Percentiles rank a stretch among this genome's conserved stretches.
Conservation (phyloP, 768 basidiomycete species). For the Melanogaster broomeanus region DNA sequence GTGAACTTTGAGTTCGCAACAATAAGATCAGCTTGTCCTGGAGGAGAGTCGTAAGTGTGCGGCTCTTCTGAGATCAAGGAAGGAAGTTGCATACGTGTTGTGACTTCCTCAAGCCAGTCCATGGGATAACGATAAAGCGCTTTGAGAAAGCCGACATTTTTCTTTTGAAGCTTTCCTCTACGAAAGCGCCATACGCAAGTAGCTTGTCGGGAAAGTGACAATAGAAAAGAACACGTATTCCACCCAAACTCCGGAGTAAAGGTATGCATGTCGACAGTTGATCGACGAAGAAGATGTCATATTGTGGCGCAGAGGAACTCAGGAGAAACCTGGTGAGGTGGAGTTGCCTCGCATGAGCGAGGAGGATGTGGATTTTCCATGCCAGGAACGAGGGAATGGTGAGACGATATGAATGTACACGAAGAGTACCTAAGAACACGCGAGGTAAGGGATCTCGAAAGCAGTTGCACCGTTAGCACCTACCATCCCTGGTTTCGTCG, state of each 20-base stretch:
- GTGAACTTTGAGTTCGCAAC: constrained; percentile 94
- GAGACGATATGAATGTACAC: constrained; percentile 70
- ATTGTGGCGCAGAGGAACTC: constrained; percentile 39
- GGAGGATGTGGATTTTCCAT: constrained; percentile 82
- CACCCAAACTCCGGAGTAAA: constrained; percentile 63
- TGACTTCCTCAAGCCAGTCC: constrained; percentile 87
- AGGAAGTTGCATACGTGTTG: constrained; percentile 64
- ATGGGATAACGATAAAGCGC: constrained; percentile 83
- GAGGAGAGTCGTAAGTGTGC: background rate
- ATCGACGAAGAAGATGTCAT: constrained; percentile 93
- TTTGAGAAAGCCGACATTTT: constrained; percentile 56
- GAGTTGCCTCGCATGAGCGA: constrained; percentile 87
- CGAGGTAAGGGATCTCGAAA: background rate
- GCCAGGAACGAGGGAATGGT: constrained; percentile 78
- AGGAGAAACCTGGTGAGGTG: constrained; percentile 76
- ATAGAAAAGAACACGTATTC: constrained; percentile 91
- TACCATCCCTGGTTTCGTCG: constrained; percentile 91
- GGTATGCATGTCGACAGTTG: constrained; percentile 94
- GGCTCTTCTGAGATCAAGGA: background rate
- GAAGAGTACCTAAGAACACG: constrained; percentile 64
- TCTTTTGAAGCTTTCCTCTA: constrained; percentile 49
- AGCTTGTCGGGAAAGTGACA: constrained; percentile 98
- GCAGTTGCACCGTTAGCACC: constrained; percentile 17
- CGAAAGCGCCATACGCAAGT: constrained; percentile 66
- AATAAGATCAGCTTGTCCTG: constrained; percentile 88